Percentiles rank a stretch among this genome's conserved stretches.
Evolutionary conservation across 2,329 filamentous ascomycete species (phyloP).

Genomic region (Exserohilum turcica): DNA sequence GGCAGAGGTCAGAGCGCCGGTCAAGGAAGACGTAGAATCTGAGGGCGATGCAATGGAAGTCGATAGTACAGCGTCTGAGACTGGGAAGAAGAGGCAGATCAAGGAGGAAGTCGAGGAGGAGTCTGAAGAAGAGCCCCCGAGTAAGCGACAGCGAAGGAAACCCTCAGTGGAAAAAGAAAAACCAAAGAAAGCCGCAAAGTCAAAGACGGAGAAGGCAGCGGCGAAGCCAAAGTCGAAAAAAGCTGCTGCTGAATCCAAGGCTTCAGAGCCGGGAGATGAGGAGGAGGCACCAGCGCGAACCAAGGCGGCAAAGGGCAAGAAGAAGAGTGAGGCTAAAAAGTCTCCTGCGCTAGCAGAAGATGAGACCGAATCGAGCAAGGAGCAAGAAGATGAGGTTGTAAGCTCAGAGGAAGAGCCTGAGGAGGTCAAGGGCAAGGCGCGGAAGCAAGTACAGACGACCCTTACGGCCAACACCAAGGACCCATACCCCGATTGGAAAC

Average conservation of each 20-base stretch:
- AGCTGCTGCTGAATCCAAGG: constrained; percentile 20
- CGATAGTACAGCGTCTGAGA: constrained; percentile 28
- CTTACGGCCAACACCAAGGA: constrained; percentile 72
- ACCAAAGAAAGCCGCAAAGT: constrained; percentile 25
- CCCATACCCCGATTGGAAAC: constrained; percentile 93
- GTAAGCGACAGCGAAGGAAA: constrained; percentile 44
- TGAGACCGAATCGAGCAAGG: constrained; percentile 31
- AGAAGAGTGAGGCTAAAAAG: constrained; percentile 18
- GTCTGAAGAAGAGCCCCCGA: constrained; percentile 45
- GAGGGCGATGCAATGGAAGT: constrained; percentile 35
- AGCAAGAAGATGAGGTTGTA: constrained; percentile 49
- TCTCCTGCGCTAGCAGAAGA: constrained; percentile 30
- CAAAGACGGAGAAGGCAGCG: constrained; percentile 27
- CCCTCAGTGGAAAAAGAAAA: constrained; percentile 28
- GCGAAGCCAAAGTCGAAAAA: constrained; percentile 24
- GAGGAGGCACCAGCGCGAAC: constrained; percentile 19
- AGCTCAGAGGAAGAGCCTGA: constrained; percentile 70
- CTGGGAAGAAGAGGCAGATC: constrained; percentile 38
- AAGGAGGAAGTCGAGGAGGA: constrained; percentile 40
- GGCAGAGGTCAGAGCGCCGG: constrained; percentile 24
- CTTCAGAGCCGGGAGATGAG: constrained; percentile 27
- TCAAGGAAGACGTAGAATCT: constrained; percentile 26
- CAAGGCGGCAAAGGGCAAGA: constrained; percentile 25
- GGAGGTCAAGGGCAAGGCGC: constrained; percentile 72
- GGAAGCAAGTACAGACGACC: constrained; percentile 79